These are phyloP conservation scores for Claviceps sorghi DNA, from an alignment of 2,329 filamentous ascomycete species.

Conservation along the genomic window DNA sequence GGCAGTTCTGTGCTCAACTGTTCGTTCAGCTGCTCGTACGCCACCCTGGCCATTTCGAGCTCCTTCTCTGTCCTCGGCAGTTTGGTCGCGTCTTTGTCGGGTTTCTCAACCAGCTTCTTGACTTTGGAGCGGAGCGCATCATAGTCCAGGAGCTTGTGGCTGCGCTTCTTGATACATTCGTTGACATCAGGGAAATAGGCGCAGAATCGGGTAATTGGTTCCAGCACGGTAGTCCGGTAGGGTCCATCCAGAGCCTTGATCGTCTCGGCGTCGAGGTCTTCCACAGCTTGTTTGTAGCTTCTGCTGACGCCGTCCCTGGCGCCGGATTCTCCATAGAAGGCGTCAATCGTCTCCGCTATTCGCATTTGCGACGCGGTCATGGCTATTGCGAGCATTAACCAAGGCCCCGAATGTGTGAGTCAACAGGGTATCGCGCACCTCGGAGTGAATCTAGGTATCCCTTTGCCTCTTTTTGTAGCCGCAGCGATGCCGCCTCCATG, in stretches of 20 bases:
- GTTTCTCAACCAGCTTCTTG: slow-evolving; percentile 94
- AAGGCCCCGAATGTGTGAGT: background rate
- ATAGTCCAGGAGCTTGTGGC: slow-evolving; percentile 97
- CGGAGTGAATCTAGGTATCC: slow-evolving; percentile 92
- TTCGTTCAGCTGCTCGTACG: slow-evolving; percentile 95
- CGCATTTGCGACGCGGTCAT: slow-evolving; percentile 99
- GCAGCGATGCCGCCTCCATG: slow-evolving; percentile 86
- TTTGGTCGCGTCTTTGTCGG: slow-evolving; percentile 95
- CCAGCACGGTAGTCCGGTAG: slow-evolving; percentile 84
- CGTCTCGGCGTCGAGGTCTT: slow-evolving; percentile 93
- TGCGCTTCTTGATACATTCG: slow-evolving; percentile 97
- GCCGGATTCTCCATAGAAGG: slow-evolving; percentile 94
- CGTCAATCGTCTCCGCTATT: slow-evolving; percentile 97
- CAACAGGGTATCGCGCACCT: slow-evolving; percentile 34
- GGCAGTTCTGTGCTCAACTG: slow-evolving; percentile 87
- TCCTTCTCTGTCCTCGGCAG: slow-evolving; percentile 93
- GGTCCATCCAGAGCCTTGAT: slow-evolving; percentile 97
- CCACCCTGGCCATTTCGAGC: slow-evolving; percentile 79
- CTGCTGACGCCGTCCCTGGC: slow-evolving; percentile 88
- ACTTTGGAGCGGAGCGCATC: slow-evolving; percentile 91
- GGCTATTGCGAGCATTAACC: slow-evolving; percentile 33
- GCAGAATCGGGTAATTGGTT: slow-evolving; percentile 91
- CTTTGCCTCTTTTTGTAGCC: slow-evolving; percentile 94
- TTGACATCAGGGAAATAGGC: slow-evolving; percentile 98
- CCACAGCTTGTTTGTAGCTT: slow-evolving; percentile 96